These are phyloP conservation scores for Thraustochytrium sp. DNA, from an alignment of 352 stramenopile species.

Conservation along the genomic window DNA sequence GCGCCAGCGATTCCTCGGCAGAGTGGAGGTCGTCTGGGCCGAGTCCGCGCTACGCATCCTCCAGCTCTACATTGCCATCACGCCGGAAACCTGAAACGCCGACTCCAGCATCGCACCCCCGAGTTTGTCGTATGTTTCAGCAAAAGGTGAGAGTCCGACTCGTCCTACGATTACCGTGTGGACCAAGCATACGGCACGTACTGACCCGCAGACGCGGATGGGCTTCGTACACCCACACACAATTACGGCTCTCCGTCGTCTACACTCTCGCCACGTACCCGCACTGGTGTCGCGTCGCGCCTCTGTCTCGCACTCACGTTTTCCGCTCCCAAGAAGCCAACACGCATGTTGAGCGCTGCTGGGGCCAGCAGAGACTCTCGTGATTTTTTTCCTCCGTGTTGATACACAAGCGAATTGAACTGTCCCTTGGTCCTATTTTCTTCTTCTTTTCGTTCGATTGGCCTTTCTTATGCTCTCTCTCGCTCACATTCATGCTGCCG, in stretches of 20 bases:
- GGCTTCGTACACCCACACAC: background rate
- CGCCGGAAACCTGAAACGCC: background rate
- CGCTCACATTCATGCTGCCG: background rate
- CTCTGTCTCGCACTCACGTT: background rate
- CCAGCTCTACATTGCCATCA: background rate
- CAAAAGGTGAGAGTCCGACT: too few relatives aligned
- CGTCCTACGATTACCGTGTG: too few relatives aligned
- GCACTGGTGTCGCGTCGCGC: too few relatives aligned
- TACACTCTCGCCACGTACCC: too few relatives aligned
- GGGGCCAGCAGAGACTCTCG: background rate
- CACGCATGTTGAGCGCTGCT: background rate
- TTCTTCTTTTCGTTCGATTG: background rate
- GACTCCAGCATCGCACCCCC: background rate
- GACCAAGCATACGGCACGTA: background rate
- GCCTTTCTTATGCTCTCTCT: background rate
- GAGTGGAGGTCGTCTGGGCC: background rate
- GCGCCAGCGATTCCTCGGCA: background rate
- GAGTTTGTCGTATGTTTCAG: background rate
- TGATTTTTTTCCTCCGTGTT: background rate
- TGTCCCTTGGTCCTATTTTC: background rate
- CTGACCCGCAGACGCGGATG: background rate
- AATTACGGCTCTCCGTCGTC: too few relatives aligned
- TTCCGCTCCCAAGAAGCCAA: background rate
- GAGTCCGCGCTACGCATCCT: background rate
- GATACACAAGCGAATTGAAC: background rate